phyloP scores from a whole-genome alignment of 2,329 filamentous ascomycete species.

The Albifimbria verrucaria region DNA sequence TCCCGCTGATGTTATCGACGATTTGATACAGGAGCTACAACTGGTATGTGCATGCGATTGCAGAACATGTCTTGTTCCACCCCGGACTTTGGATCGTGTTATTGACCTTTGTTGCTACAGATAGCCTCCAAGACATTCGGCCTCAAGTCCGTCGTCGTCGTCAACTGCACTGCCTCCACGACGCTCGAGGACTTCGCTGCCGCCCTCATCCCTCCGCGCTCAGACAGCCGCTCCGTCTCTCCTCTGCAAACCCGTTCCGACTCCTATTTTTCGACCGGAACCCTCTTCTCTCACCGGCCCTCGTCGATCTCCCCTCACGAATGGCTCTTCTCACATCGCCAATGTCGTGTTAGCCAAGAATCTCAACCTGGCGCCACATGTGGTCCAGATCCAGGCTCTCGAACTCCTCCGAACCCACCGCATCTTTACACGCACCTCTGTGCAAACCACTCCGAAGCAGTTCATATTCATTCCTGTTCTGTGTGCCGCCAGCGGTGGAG shows the following conservation, averaged over 20 bases:
- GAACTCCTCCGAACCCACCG: slow-evolving; percentile 77
- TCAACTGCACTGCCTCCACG: slow-evolving; percentile 64
- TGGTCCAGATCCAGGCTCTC: slow-evolving; percentile 77
- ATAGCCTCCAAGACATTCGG: slow-evolving; percentile 70
- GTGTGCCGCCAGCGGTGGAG: slow-evolving; percentile 41
- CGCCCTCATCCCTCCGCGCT: slow-evolving; percentile 52
- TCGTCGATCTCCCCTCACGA: slow-evolving; percentile 24
- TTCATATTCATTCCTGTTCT: slow-evolving; percentile 82
- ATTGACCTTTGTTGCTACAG: slow-evolving; percentile 32
- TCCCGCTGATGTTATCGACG: slow-evolving; percentile 56
- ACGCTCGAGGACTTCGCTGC: slow-evolving; percentile 79
- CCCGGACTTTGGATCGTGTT: background rate
- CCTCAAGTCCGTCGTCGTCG: slow-evolving; percentile 64
- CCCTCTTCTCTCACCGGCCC: slow-evolving; percentile 16
- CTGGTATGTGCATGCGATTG: slow-evolving; percentile 46
- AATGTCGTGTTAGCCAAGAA: slow-evolving; percentile 82
- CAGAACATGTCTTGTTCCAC: background rate
- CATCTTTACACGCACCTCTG: slow-evolving; percentile 71
- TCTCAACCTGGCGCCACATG: slow-evolving; percentile 68
- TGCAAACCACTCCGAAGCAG: slow-evolving; percentile 69
- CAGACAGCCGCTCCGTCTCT: slow-evolving; percentile 21
- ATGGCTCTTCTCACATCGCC: slow-evolving; percentile 53
- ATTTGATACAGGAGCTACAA: slow-evolving; percentile 70
- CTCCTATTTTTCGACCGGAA: slow-evolving; percentile 26
- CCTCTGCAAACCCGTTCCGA: slow-evolving; percentile 20